These are phyloP conservation scores for Ustilago trichophora DNA, from an alignment of 1,284 basidiomycete genomes.

Conservation along the genomic window DNA sequence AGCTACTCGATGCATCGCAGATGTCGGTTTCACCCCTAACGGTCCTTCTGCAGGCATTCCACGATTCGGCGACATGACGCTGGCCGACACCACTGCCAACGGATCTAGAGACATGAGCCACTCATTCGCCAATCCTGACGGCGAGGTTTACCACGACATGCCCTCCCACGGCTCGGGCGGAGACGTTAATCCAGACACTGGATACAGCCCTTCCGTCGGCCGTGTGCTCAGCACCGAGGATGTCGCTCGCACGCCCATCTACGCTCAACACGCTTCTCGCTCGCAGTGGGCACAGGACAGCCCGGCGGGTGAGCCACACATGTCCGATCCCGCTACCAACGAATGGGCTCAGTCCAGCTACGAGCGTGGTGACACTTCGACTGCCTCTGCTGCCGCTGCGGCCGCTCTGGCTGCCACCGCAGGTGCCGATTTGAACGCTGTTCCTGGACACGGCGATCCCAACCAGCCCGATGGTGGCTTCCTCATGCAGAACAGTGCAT, in stretches of 20 bases:
- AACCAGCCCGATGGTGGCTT: constrained; percentile 29
- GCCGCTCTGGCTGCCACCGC: constrained; percentile 44
- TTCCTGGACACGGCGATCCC: constrained; percentile 27
- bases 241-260: constrained; percentile 38
- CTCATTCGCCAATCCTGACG: constrained; percentile 16
- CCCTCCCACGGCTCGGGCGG: constrained; percentile 8
- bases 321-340: constrained; percentile 20
- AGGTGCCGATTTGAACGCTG: constrained; percentile 33
- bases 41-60: constrained; percentile 40
- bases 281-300: constrained; percentile 35
- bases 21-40: constrained; percentile 53
- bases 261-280: constrained; percentile 41
- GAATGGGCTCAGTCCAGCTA: constrained; percentile 38
- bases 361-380: constrained; percentile 16
- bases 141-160: constrained; percentile 11
- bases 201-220: constrained; percentile 27
- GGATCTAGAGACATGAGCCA: constrained; percentile 20
- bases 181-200: constrained; percentile 18
- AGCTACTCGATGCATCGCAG: constrained; percentile 52
- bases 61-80: constrained; percentile 28
- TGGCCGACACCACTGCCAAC: constrained; percentile 29
- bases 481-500: constrained; percentile 40
- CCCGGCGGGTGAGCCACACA: neutral
- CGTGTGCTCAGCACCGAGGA: constrained; percentile 20
- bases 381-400: constrained; percentile 37